Conservation (phyloP, 2,329 filamentous ascomycete species). For the Daldinia eschscholtzii region DNA sequence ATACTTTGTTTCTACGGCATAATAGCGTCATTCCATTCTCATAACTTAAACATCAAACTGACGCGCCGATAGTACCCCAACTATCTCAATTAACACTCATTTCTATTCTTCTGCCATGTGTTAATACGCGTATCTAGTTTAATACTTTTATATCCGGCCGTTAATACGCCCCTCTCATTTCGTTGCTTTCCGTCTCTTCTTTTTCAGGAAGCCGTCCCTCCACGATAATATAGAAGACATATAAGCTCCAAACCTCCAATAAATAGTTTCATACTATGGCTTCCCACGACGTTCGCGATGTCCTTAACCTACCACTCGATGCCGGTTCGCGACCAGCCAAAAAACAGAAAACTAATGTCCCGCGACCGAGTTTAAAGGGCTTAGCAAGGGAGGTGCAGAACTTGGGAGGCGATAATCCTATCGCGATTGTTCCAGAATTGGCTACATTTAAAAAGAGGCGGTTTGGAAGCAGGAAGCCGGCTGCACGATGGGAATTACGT, state of each 20-base stretch:
- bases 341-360: slow-evolving; percentile 77
- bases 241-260: neutral
- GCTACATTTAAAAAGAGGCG: slow-evolving; percentile 71
- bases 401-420: slow-evolving; percentile 74
- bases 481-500: slow-evolving; percentile 73
- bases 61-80: slow-evolving; percentile 11
- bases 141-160: slow-evolving; percentile 18
- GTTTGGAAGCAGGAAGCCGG: slow-evolving; percentile 67
- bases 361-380: slow-evolving; percentile 71
- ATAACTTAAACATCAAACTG: slow-evolving; percentile 17
- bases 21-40: slow-evolving; percentile 21
- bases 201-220: neutral
- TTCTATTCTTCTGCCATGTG: slow-evolving; percentile 16
- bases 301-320: slow-evolving; percentile 82
- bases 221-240: neutral
- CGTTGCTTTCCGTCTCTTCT: slow-evolving; percentile 1
- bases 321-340: slow-evolving; percentile 71
- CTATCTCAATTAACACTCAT: neutral
- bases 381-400: slow-evolving; percentile 75
- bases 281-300: slow-evolving; percentile 86
- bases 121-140: slow-evolving; percentile 26
- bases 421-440: slow-evolving; percentile 73
- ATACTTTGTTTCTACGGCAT: slow-evolving; percentile 12
- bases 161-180: neutral
- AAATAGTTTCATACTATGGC: slow-evolving; percentile 65